Evolutionary conservation across 2,329 filamentous ascomycete species (phyloP).

Genomic region (Diaporthe citriasiana): DNA sequence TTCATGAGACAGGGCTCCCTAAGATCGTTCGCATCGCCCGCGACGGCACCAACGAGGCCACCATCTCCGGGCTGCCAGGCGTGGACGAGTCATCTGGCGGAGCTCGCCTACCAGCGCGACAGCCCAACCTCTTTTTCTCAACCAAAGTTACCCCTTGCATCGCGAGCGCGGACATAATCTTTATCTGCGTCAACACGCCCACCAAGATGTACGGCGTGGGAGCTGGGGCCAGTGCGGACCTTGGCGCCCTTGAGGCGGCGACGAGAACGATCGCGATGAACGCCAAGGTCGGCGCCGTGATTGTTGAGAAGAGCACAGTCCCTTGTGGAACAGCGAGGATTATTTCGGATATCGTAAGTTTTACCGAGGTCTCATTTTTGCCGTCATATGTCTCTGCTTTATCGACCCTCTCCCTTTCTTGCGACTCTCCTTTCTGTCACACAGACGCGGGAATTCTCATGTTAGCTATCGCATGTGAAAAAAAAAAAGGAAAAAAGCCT

Average conservation of each 20-base stretch:
- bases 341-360: conserved; percentile 67
- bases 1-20: conserved; percentile 70
- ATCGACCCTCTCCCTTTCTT: not conserved
- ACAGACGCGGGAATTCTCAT: not conserved
- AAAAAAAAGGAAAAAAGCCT: too few species aligned
- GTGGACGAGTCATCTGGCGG: not conserved
- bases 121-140: conserved; percentile 71
- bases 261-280: conserved; percentile 67
- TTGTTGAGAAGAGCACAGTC: conserved; percentile 76
- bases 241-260: conserved; percentile 69
- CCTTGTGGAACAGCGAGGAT: conserved; percentile 71
- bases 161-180: conserved; percentile 68
- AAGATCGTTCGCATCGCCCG: conserved; percentile 65
- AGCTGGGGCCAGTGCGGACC: conserved; percentile 69
- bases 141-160: conserved; percentile 66
- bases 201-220: conserved; percentile 71
- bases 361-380: conserved; percentile 19
- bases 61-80: conserved; percentile 43
- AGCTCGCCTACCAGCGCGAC: conserved; percentile 51
- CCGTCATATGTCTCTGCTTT: conserved; percentile 11
- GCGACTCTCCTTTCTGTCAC: not conserved
- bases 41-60: conserved; percentile 53
- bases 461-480: not conserved
- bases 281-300: conserved; percentile 66
- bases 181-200: conserved; percentile 75